phyloP scores from a whole-genome alignment of 2,329 filamentous ascomycete species.

The Arthrobotrys iridis region DNA sequence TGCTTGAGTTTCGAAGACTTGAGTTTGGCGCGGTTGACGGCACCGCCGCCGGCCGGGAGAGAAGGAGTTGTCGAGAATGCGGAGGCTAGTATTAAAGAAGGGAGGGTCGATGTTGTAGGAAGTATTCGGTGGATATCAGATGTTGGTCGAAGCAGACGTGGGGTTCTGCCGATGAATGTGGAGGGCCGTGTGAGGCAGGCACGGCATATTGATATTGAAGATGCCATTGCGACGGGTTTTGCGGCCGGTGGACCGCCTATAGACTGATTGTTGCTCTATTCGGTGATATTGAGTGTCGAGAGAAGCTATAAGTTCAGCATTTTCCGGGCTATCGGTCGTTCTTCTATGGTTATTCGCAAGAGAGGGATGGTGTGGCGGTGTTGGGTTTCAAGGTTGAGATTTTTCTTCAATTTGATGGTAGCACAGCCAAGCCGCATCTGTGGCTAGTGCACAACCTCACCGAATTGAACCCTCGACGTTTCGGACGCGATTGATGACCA shows the following conservation, averaged over 20 bases:
- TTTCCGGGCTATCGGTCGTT: neutral
- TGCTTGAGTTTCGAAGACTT: conserved; percentile 22
- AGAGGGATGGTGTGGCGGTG: conserved; percentile 33
- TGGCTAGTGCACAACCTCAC: conserved; percentile 3
- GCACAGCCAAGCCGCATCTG: neutral
- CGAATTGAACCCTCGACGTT: neutral
- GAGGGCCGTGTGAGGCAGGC: conserved; percentile 40
- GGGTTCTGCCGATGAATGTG: conserved; percentile 10
- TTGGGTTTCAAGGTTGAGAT: conserved; percentile 23
- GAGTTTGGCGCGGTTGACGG: conserved; percentile 26
- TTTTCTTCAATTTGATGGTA: conserved; percentile 27
- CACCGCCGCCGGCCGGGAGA: conserved; percentile 1
- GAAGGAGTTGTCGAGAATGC: conserved; percentile 35
- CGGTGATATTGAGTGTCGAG: neutral
- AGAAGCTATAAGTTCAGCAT: conserved; percentile 31
- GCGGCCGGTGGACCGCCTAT: conserved; percentile 47
- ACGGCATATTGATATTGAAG: conserved; percentile 60
- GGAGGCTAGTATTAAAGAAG: conserved; percentile 10
- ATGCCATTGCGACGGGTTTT: conserved; percentile 61
- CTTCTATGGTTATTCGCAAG: conserved; percentile 1
- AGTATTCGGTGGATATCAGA: conserved; percentile 12
- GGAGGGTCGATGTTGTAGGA: conserved; percentile 6
- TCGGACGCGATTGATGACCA: neutral
- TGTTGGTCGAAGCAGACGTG: conserved; percentile 2
- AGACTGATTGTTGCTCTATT: neutral